Evolutionary conservation across 345 rosid genomes (phyloP).

Genomic region (Iberis pinnata): DNA sequence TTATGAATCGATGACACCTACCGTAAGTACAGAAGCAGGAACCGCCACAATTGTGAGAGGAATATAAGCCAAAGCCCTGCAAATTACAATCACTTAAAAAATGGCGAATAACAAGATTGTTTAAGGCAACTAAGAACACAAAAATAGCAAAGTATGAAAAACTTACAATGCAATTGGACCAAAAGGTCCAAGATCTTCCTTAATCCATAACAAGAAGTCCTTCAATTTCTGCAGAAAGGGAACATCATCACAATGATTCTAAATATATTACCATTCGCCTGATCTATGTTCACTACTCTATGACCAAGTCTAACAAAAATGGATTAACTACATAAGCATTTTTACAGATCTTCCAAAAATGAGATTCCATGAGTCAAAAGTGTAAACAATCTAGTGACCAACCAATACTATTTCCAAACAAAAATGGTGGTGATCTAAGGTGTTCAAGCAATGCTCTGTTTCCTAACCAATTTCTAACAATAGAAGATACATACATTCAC

Average conservation of each 20-base stretch:
- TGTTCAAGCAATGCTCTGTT: background rate
- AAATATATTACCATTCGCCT: background rate
- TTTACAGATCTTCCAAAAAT: background rate
- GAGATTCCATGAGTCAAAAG: background rate
- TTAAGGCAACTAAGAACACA: background rate
- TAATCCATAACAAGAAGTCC: constrained; percentile 46
- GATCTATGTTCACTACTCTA: background rate
- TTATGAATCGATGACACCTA: constrained; percentile 26
- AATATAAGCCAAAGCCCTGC: constrained; percentile 42
- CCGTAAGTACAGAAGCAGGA: constrained; percentile 56
- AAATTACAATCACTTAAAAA: background rate
- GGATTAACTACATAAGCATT: background rate
- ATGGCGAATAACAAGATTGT: background rate
- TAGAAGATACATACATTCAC: background rate
- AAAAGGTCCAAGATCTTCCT: constrained; percentile 52
- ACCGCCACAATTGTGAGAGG: constrained; percentile 47
- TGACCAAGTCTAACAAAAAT: constrained; percentile 2
- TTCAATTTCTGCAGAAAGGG: constrained; percentile 35
- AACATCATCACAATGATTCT: background rate
- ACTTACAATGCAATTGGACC: constrained; percentile 55
- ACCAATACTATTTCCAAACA: background rate
- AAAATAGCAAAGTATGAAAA: background rate
- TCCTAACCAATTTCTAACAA: background rate
- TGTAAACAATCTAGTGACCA: constrained; percentile 2
- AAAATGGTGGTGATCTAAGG: background rate